These are phyloP conservation scores for Elsinoe arachidis DNA, from an alignment of 2,329 filamentous ascomycete genomes.

Conservation along the genomic window DNA sequence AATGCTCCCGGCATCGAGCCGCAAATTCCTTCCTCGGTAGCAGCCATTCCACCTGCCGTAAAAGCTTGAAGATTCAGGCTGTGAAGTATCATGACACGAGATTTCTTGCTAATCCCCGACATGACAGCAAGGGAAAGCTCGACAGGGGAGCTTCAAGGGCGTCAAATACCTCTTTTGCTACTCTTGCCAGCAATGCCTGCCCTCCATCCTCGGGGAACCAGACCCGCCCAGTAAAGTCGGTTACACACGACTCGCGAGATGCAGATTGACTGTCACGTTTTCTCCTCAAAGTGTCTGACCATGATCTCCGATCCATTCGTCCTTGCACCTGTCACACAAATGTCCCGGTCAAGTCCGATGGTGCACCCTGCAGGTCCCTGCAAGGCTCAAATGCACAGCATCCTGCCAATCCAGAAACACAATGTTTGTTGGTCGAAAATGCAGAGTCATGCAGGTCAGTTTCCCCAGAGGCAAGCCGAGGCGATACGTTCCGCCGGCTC, in stretches of 20 bases:
- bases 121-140: neutral
- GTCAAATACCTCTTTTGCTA: neutral
- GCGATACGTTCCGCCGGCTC: neutral
- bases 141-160: neutral
- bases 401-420: neutral
- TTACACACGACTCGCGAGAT: neutral
- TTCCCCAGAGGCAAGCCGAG: neutral
- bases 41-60: neutral
- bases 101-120: neutral
- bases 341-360: neutral
- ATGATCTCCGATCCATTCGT: neutral
- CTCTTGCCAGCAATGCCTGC: neutral
- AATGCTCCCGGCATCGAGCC: neutral
- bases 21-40: slow-evolving; percentile 5
- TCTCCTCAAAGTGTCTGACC: neutral
- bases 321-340: neutral
- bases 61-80: neutral
- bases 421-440: neutral
- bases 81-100: neutral
- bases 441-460: neutral
- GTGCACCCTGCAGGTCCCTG: neutral
- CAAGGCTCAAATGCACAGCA: neutral
- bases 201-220: neutral
- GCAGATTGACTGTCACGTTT: neutral
- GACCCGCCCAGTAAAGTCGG: neutral